Evolutionary conservation across 148 eudicot genomes (phyloP).

Genomic region (Camellia sinensis): DNA sequence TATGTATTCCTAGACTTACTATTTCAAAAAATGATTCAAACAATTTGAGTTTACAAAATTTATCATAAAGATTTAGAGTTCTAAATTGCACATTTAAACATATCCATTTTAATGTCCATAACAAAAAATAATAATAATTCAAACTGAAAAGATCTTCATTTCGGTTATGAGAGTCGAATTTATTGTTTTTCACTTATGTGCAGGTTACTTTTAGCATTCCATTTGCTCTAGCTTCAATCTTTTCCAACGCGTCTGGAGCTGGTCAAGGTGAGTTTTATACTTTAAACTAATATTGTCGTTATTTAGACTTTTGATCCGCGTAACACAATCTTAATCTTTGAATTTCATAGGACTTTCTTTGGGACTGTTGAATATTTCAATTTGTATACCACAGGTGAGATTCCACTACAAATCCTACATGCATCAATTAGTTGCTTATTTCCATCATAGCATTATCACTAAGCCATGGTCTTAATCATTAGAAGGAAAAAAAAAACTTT

Average conservation of each 20-base stretch:
- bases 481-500: too few relatives aligned
- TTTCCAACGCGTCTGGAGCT: neutral
- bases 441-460: neutral
- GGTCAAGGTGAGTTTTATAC: neutral
- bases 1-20: too few relatives aligned
- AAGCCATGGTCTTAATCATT: neutral
- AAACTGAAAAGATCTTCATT: neutral
- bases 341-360: neutral
- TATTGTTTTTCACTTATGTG: neutral
- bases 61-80: too few relatives aligned
- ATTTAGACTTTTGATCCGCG: neutral
- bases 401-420: neutral
- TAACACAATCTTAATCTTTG: neutral
- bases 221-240: conserved; percentile 7
- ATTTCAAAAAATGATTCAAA: too few relatives aligned
- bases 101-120: too few relatives aligned
- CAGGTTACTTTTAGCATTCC: conserved; percentile 12
- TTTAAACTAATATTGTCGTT: neutral
- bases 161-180: neutral
- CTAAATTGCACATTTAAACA: too few relatives aligned
- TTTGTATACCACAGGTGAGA: neutral
- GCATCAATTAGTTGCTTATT: too few relatives aligned
- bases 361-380: conserved; percentile 2
- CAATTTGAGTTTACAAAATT: too few relatives aligned
- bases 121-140: neutral